Evolutionary conservation across 163 green algal species (phyloP).

Genomic region (Scenedesmus sp.): DNA sequence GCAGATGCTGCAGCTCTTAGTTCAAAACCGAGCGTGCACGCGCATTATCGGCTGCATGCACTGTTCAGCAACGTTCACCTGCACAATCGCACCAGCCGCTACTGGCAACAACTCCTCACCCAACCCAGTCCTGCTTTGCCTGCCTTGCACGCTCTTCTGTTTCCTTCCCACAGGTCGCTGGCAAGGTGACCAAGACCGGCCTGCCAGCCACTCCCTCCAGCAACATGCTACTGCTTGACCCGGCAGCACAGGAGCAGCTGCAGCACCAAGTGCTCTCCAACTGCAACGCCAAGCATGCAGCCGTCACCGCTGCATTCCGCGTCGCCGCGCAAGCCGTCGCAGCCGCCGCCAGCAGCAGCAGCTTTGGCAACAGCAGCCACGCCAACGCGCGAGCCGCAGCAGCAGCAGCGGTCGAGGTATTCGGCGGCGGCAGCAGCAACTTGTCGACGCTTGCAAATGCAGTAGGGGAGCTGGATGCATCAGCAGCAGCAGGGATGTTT

Average conservation of each 20-base stretch:
- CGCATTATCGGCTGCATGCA: too few relatives aligned
- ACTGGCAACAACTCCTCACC: too few relatives aligned
- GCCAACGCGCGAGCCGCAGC: not conserved
- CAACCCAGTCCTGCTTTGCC: too few relatives aligned
- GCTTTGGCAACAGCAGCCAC: not conserved
- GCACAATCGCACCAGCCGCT: too few relatives aligned
- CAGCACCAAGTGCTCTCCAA: constrained; percentile 41
- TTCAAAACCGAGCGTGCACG: too few relatives aligned
- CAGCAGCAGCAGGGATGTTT: not conserved
- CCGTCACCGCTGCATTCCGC: constrained; percentile 22
- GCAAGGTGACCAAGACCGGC: constrained; percentile 1
- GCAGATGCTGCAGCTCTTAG: too few relatives aligned
- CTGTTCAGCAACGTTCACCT: too few relatives aligned
- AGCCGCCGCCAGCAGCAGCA: constrained; percentile 14
- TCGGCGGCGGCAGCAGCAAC: not conserved
- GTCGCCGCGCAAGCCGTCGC: not conserved
- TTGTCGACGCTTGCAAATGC: not conserved
- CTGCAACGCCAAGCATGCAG: constrained; percentile 45
- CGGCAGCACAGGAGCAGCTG: constrained; percentile 25
- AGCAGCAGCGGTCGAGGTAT: constrained; percentile 2
- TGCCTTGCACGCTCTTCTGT: not conserved
- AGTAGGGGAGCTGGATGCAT: not conserved
- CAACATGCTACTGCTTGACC: constrained; percentile 33
- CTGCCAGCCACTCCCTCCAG: not conserved
- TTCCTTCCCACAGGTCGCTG: not conserved